phyloP scores from a whole-genome alignment of 2,329 filamentous ascomycete genomes.

The Ciborinia camelliae region DNA sequence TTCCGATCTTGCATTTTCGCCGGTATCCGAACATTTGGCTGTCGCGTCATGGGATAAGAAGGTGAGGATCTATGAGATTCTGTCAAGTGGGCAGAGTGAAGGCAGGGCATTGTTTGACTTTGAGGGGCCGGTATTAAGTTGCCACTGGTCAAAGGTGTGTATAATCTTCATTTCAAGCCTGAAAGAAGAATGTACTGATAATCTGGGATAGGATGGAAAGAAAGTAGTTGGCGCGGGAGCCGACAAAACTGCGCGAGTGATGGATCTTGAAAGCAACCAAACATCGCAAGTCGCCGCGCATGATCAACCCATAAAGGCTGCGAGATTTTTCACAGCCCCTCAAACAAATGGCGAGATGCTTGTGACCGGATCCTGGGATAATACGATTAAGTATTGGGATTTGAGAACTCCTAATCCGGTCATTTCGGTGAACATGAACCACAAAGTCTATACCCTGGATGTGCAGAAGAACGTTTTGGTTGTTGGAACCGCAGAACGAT shows the following conservation, averaged over 20 bases:
- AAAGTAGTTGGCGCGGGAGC: conserved; percentile 85
- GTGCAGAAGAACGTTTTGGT: conserved; percentile 85
- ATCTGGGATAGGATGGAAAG: conserved; percentile 68
- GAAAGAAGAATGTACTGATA: conserved; percentile 17
- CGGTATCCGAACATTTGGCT: conserved; percentile 74
- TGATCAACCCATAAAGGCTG: conserved; percentile 75
- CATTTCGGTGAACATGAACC: conserved; percentile 64
- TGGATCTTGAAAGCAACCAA: conserved; percentile 70
- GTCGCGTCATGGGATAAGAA: conserved; percentile 97
- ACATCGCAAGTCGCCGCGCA: conserved; percentile 75
- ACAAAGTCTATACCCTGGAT: conserved; percentile 88
- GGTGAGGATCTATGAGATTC: conserved; percentile 93
- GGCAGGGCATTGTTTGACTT: conserved; percentile 86
- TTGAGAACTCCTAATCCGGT: conserved; percentile 63
- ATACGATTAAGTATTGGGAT: conserved; percentile 89
- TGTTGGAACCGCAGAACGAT: conserved; percentile 87
- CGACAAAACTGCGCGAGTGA: conserved; percentile 85
- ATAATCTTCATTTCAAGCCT: background rate
- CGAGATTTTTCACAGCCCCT: conserved; percentile 71
- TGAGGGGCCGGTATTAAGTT: conserved; percentile 77
- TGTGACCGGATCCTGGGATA: conserved; percentile 90
- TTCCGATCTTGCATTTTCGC: conserved; percentile 81
- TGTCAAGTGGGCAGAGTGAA: conserved; percentile 70
- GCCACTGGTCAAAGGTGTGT: conserved; percentile 83
- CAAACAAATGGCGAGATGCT: conserved; percentile 68